Percentiles rank a stretch among this genome's conserved stretches.
Conservation (phyloP, 441 rosid genomes). For the Populus hybrid region DNA sequence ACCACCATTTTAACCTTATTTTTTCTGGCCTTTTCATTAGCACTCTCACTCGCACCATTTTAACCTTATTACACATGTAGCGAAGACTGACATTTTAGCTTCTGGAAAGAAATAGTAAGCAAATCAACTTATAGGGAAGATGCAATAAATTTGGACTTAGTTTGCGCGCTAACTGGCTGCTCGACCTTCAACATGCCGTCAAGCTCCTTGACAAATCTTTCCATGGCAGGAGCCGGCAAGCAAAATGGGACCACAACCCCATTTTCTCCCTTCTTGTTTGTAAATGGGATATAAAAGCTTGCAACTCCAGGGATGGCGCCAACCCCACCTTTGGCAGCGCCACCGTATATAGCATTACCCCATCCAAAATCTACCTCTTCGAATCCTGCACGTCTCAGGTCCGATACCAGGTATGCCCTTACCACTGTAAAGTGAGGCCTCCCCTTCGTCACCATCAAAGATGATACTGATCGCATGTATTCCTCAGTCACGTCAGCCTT, state of each 20-base stretch:
- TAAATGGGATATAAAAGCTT: constrained; percentile 22
- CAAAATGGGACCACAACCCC: constrained; percentile 43
- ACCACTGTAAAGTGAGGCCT: constrained; percentile 23
- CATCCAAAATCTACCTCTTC: constrained; percentile 46
- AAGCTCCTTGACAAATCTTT: constrained; percentile 36
- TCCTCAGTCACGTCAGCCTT: constrained; percentile 11
- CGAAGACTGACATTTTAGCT: neutral
- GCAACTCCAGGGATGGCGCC: constrained; percentile 24
- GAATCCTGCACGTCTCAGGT: constrained; percentile 20
- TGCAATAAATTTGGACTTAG: neutral
- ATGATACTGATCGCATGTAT: constrained; percentile 35
- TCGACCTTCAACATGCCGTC: constrained; percentile 6
- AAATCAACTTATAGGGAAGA: neutral
- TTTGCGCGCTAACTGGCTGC: neutral
- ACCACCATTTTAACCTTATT: too few species aligned
- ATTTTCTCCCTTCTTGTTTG: constrained; percentile 19
- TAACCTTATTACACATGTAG: neutral
- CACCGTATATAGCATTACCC: constrained; percentile 38
- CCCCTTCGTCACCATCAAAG: constrained; percentile 31
- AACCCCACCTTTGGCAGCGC: constrained; percentile 33
- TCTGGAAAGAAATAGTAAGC: neutral
- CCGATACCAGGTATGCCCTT: constrained; percentile 23
- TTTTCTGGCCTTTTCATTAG: too few species aligned
- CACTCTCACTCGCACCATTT: neutral
- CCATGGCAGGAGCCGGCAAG: constrained; percentile 46